Conservation (phyloP, 1,284 basidiomycete genomes). For the Boletellus dicymbophilus region DNA sequence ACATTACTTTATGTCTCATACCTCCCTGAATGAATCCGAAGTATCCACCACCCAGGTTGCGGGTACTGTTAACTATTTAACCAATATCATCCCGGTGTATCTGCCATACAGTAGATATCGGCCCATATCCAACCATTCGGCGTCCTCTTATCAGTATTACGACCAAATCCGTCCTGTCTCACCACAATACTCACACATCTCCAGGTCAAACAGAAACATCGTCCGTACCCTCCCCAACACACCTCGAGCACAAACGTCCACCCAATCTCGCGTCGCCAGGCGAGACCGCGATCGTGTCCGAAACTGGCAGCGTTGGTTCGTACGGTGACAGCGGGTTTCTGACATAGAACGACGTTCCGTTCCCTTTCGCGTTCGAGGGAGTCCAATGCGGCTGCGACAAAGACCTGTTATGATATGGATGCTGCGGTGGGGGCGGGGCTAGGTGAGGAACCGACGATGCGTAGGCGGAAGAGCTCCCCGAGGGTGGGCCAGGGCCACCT, state of each 20-base stretch:
- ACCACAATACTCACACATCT: conserved; percentile 49
- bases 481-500: background rate
- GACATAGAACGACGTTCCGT: conserved; percentile 21
- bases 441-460: conserved; percentile 35
- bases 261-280: conserved; percentile 75
- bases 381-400: conserved; percentile 18
- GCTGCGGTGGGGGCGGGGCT: conserved; percentile 5
- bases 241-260: conserved; percentile 64
- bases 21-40: too few species aligned
- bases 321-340: conserved; percentile 13
- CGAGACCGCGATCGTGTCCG: conserved; percentile 52
- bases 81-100: too few species aligned
- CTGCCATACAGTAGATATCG: too few species aligned
- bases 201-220: conserved; percentile 57
- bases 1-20: too few species aligned
- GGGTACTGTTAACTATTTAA: too few species aligned
- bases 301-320: conserved; percentile 37
- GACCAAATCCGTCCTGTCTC: conserved; percentile 60
- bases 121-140: too few species aligned
- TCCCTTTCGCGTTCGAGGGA: conserved; percentile 3
- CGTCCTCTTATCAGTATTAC: too few species aligned
- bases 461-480: conserved; percentile 1
- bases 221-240: conserved; percentile 58
- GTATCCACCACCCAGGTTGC: too few species aligned
- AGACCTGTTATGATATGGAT: conserved; percentile 18